A percentile compares a stretch with the other conserved stretches of the same genome.
These are phyloP conservation scores for Stropharia rugosoannulata DNA, from an alignment of 768 basidiomycete species.

Conservation along the genomic window DNA sequence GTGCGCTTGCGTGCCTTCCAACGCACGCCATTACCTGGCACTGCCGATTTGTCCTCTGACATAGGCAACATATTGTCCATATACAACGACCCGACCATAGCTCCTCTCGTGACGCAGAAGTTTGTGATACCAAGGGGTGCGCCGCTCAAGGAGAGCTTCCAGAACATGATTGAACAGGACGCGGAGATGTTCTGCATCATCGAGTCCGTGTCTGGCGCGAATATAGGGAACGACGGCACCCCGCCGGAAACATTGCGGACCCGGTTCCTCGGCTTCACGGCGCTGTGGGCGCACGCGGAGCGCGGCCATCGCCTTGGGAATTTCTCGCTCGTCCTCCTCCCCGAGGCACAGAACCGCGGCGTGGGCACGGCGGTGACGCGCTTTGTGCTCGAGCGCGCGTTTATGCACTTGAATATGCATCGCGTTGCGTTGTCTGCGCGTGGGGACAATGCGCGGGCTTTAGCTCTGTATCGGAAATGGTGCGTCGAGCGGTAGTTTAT, in stretches of 20 bases:
- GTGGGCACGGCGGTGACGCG: conserved; percentile 5
- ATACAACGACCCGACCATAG: neutral
- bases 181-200: conserved; percentile 2
- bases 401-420: conserved; percentile 9
- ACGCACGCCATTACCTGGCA: neutral
- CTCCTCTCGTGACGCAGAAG: neutral
- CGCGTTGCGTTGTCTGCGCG: conserved; percentile 1
- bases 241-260: neutral
- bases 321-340: neutral
- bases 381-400: conserved; percentile 6
- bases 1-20: too few relatives aligned
- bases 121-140: neutral
- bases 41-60: neutral
- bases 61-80: neutral
- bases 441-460: conserved; percentile 3
- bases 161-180: neutral
- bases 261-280: neutral
- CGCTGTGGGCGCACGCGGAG: neutral
- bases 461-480: conserved; percentile 8
- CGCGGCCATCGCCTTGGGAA: neutral
- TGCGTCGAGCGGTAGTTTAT: neutral
- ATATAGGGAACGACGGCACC: neutral
- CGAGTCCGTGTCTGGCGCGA: neutral
- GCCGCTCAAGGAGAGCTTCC: neutral
- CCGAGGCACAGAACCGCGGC: neutral